Base-by-base conservation (phyloP, 768 basidiomycete genomes). In the Omphalotus guepiniiformis region DNA sequence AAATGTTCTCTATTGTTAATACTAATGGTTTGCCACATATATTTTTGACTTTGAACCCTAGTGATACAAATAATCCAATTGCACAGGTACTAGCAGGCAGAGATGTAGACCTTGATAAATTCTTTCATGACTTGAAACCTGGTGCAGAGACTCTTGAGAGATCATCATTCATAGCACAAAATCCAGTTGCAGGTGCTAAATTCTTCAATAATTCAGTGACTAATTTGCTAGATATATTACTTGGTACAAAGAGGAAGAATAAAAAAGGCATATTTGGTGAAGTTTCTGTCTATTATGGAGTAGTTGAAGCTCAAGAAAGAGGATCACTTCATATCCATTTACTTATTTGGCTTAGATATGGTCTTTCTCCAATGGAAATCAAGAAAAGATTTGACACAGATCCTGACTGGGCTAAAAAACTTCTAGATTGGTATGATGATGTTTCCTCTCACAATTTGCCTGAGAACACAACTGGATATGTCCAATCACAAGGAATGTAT, bases 131-230 rank as follows among this genome's bases (percentile, higher is more conserved):
- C n/a, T n/a, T 29, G 23, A 28, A 25, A 4, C 13, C 41, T 25
- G 21, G 28, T 6, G 15, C n/a, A 18, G 41, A 42, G 25, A 42
- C 6, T 25, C 23, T 16, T 2, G 15, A 2, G 27, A n/a, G n/a
- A n/a, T n/a, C n/a, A n/a, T n/a, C 13, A n/a, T 19, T 6, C 6
- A n/a, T 68, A 3, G 64, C 64, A 0, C 18, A 29, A 0, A 62
- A 70, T 44, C 68, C 65, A 0, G 60, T 59, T 27, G 67, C 63
- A 3, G 61, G 67, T 0, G 66, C 67, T 0, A 55, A 62, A 37
- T 70, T 67, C 42, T 70, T 66, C 47, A 53, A 68, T 21, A 56
- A 65, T 32, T 52, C 61, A 30, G 58, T 69, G 2, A 35, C 49
- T 0, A 48, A 53, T 0, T 58, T 69, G 16, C 26, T 66, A 2